Evolutionary conservation across 495 filamentous ascomycete genomes (phyloP).

Genomic region (Pyrenopolyporus hunteri): DNA sequence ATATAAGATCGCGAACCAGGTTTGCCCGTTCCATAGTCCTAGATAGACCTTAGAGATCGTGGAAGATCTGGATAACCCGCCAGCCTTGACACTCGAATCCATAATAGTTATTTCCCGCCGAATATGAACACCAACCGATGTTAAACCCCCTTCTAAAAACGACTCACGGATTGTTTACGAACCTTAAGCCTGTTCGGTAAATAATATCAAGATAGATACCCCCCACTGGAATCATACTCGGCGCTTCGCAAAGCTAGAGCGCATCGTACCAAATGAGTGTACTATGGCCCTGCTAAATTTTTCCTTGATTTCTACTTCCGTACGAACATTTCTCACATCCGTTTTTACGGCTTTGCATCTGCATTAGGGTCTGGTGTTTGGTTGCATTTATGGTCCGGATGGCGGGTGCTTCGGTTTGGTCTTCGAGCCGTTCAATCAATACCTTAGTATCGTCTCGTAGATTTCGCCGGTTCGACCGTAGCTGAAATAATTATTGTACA

Average conservation of each 20-base stretch:
- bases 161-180: slow-evolving; percentile 33
- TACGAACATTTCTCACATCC: not conserved
- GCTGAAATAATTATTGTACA: slow-evolving; percentile 21
- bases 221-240: not conserved
- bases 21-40: not conserved
- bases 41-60: not conserved
- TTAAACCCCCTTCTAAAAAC: slow-evolving; percentile 2
- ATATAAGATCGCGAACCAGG: not conserved
- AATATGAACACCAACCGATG: slow-evolving; percentile 12
- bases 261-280: not conserved
- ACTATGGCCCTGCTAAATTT: not conserved
- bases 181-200: not conserved
- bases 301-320: not conserved
- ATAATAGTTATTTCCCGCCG: slow-evolving; percentile 4
- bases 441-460: not conserved
- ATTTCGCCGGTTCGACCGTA: not conserved
- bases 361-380: slow-evolving; percentile 35
- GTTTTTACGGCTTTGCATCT: slow-evolving; percentile 15
- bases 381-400: slow-evolving; percentile 3
- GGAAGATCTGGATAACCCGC: slow-evolving; percentile 9
- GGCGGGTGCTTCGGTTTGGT: not conserved
- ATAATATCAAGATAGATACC: not conserved
- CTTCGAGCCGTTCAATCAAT: not conserved
- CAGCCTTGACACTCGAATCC: slow-evolving; percentile 8
- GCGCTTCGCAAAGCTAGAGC: not conserved